Evolutionary conservation across 176 grass and related monocot genomes (phyloP), one percentile per base, ranked within the genome.

Genomic region (Cenchrus fungigraminus): DNA sequence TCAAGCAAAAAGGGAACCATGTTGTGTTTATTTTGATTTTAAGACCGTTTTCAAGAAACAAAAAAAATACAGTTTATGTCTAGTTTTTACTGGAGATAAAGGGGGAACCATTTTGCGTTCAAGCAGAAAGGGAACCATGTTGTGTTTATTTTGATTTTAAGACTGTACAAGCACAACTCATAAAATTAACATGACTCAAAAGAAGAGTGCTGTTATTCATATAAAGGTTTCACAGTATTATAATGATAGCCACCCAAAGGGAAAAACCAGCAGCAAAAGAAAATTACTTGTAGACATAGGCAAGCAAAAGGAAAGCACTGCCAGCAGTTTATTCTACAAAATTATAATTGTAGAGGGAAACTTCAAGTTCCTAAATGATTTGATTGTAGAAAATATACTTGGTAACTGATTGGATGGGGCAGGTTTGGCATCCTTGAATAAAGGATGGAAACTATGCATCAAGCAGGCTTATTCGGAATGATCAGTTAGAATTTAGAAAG

Each of bases 401-500:
- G 20, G n/a, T 73, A 49, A 22, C 19, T 72, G n/a, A 63, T 29
- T 4, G 60, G 25, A 63, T 63, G 60, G n/a, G 60, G 56, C 22
- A 63, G 59, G 13, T 32, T 65, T 65, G 25, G 63, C 63, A 65
- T 65, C 4, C 63, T 34, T 65, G 12, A 29, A 65, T 14, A 34
- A 16, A 32, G 0, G 12, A 11, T 31, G 29, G 22, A 29, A 12
- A 29, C 2, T 34, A 34, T 34, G 29, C 4, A 15, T 15, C 15
- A 14, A 65, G 34, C 62, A 65, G 58, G 60, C 60, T 62, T 62
- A 28, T 65, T 6, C 34, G 29, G 11, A 63, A 64, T 8, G 32
- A 40, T 43, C 15, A 74, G 12, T n/a, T 68, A 68, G 79, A 65
- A 68, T 34, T 80, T 40, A 34, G 14, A 50, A 67, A 63, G n/a